phyloP scores from a whole-genome alignment of 306 rosid genomes.

The Cajanus cajan region DNA sequence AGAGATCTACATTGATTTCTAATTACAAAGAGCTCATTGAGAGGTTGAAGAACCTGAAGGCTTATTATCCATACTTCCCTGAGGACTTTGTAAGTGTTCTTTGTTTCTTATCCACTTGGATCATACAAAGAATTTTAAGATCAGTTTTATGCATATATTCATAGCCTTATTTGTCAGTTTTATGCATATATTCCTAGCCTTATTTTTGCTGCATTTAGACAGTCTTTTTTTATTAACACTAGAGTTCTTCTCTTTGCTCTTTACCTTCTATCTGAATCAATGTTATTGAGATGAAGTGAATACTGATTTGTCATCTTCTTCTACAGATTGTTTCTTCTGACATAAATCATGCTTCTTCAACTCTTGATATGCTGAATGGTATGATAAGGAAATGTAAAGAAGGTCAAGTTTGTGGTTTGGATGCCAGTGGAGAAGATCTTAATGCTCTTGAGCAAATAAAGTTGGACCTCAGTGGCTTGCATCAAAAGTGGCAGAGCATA shows the following conservation, averaged over 20 bases:
- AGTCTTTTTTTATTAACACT: not conserved
- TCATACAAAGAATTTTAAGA: not conserved
- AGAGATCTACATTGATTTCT: slow-evolving; percentile 62
- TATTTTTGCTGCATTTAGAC: slow-evolving; percentile 13
- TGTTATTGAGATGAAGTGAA: not conserved
- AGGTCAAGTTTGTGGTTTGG: slow-evolving; percentile 31
- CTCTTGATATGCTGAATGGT: slow-evolving; percentile 47
- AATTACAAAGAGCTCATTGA: slow-evolving; percentile 53
- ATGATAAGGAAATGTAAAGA: slow-evolving; percentile 48
- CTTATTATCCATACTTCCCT: slow-evolving; percentile 40
- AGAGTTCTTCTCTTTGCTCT: not conserved
- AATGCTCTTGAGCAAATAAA: slow-evolving; percentile 44
- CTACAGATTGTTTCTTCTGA: slow-evolving; percentile 62
- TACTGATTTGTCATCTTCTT: slow-evolving; percentile 30
- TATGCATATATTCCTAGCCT: not conserved
- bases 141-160: not conserved
- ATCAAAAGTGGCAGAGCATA: slow-evolving; percentile 81
- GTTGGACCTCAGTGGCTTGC: slow-evolving; percentile 52
- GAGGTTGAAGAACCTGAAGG: slow-evolving; percentile 46
- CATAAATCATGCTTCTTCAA: slow-evolving; percentile 63
- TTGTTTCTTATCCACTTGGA: not conserved
- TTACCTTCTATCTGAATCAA: not conserved
- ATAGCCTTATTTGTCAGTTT: not conserved
- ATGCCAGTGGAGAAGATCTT: slow-evolving; percentile 44
- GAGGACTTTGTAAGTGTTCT: slow-evolving; percentile 50